Base-by-base conservation (phyloP, 2,329 filamentous ascomycete genomes). In the Epichloe baconii region DNA sequence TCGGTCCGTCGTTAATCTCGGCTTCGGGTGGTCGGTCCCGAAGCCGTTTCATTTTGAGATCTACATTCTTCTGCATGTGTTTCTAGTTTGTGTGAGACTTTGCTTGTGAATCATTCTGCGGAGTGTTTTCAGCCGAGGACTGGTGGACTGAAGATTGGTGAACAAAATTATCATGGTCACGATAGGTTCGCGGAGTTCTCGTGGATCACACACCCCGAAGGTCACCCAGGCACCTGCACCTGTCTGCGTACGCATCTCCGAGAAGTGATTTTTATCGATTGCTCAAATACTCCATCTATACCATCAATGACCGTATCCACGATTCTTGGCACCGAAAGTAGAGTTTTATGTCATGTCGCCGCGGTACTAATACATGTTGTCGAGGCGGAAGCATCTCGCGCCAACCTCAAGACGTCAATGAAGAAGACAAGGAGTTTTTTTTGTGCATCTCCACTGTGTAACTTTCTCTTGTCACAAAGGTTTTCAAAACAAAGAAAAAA, bases 31-130 rank as follows among this genome's bases (percentile, higher is more conserved):
- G 53, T 56, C 51, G 60, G 68, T 77, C 73, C 71, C 70, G 65
- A 66, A 70, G 68, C 66, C 70, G 74, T 77, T 77, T 77, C 74
- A 77, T 75, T 74, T 69, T 69, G 73, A 74, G 74, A 77, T 77
- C 74, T 75, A 77, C 74, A 77, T 73, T 67, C 55, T 54, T 50
- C 7, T 11, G 8, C 19, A 11, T 11, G 31, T 31, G 31, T 41
- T 5, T 19, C 7, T 41, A 2, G n/a, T 3, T 8, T 11, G 11
- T 19, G 17, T 10, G 38, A 41, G 17, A 8, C n/a, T 5, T 5
- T n/a, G 38, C 38, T 41, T 4, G 14, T 11, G 6, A 19, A 41
- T 41, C 8, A 4, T 11, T 31, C 3, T 1, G 31, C 31, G 8
- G 31, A 1, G 8, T 11, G 3, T 31, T 4, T 4, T 11, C 8